Percentiles rank a stretch among this genome's conserved stretches.
These are phyloP conservation scores for Apiospora malaysiana DNA, from an alignment of 2,329 filamentous ascomycete genomes.

Conservation along the genomic window DNA sequence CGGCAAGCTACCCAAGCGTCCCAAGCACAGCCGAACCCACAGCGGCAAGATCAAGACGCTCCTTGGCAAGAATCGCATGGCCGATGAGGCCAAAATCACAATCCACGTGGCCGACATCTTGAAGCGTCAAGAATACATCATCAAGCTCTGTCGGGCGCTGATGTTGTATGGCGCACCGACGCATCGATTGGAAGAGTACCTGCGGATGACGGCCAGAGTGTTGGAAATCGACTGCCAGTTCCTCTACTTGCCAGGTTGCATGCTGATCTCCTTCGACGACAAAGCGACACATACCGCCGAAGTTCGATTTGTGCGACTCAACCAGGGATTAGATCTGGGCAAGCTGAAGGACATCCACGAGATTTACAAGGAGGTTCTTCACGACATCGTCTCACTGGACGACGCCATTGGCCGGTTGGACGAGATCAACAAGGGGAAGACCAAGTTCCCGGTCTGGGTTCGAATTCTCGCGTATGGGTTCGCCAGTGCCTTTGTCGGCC, in stretches of 20 bases:
- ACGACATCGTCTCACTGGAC: constrained; percentile 63
- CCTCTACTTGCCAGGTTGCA: constrained; percentile 87
- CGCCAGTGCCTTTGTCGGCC: constrained; percentile 73
- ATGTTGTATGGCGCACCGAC: constrained; percentile 93
- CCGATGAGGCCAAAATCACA: constrained; percentile 53
- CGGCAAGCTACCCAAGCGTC: constrained; percentile 39
- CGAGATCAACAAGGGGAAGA: constrained; percentile 57
- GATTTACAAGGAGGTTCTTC: constrained; percentile 69
- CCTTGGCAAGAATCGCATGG: constrained; percentile 43
- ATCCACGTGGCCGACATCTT: constrained; percentile 70
- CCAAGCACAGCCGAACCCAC: constrained; percentile 43
- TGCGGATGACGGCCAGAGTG: constrained; percentile 88
- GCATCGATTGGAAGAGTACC: constrained; percentile 89
- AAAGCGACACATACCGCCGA: constrained; percentile 68
- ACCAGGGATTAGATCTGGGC: constrained; percentile 64
- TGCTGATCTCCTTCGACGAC: constrained; percentile 93
- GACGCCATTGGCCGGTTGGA: constrained; percentile 61
- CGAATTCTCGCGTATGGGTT: constrained; percentile 72
- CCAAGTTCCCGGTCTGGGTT: constrained; percentile 58
- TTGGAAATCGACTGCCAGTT: constrained; percentile 90
- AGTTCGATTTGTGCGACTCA: constrained; percentile 66
- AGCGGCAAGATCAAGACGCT: constrained; percentile 47
- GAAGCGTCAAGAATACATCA: constrained; percentile 79
- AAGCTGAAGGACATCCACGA: constrained; percentile 66
- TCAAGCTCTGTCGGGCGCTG: constrained; percentile 82